phyloP scores from a whole-genome alignment of 1,284 basidiomycete species.

The Abortiporus biennis region DNA sequence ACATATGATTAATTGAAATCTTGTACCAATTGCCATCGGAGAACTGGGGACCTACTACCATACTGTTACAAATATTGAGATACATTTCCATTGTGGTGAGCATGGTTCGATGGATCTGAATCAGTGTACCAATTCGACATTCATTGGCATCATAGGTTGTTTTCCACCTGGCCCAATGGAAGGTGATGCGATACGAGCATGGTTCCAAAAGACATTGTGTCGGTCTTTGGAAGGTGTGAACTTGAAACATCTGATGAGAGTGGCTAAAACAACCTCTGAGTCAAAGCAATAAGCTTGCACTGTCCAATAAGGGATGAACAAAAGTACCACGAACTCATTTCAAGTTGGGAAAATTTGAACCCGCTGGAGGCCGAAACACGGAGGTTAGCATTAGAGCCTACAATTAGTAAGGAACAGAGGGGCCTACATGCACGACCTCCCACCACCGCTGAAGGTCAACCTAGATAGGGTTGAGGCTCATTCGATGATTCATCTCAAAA shows the following conservation, averaged over 20 bases:
- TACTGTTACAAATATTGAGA: no score
- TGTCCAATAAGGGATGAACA: background rate
- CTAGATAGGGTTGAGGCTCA: conserved; percentile 11
- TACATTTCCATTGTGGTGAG: no score
- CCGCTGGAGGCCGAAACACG: conserved; percentile 12
- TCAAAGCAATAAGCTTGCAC: background rate
- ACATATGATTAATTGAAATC: no score
- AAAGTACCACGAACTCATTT: conserved; percentile 14
- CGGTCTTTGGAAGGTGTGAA: conserved; percentile 8
- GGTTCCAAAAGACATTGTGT: conserved; percentile 14
- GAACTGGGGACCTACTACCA: no score
- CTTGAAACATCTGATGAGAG: conserved; percentile 13
- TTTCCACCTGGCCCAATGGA: background rate
- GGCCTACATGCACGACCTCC: conserved; percentile 22
- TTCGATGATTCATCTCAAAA: background rate
- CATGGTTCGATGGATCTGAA: no score
- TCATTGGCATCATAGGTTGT: background rate
- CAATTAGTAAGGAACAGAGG: background rate
- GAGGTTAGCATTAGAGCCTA: background rate
- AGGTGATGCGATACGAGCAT: conserved; percentile 1
- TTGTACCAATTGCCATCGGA: no score
- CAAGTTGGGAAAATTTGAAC: conserved; percentile 15
- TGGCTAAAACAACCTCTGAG: conserved; percentile 12
- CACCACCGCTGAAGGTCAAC: conserved; percentile 26
- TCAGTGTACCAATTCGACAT: background rate